Conservation (phyloP, 1,284 basidiomycete species). For the Clitocybe nebularis region DNA sequence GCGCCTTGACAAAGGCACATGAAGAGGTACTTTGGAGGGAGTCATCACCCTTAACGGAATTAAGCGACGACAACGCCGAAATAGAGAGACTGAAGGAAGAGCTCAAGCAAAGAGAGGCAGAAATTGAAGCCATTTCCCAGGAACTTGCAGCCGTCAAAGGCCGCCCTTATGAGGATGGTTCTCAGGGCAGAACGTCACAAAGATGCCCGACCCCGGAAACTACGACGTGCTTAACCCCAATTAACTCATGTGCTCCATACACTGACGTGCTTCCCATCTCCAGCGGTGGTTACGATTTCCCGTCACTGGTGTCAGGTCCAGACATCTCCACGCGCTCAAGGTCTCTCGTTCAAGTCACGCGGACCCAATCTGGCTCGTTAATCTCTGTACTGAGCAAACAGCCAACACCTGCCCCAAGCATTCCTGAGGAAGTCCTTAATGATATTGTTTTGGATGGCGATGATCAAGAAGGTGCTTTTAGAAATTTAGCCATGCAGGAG, state of each 20-base stretch:
- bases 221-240: conserved; percentile 6
- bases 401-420: conserved; percentile 46
- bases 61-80: conserved; percentile 27
- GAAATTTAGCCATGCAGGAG: neutral
- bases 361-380: conserved; percentile 44
- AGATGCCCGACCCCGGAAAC: conserved; percentile 8
- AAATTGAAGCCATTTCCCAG: conserved; percentile 22
- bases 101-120: conserved; percentile 23
- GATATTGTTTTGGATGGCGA: neutral
- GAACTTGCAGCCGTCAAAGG: conserved; percentile 12
- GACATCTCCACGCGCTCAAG: conserved; percentile 5
- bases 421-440: conserved; percentile 8
- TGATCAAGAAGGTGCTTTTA: neutral
- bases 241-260: neutral
- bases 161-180: conserved; percentile 3
- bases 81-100: conserved; percentile 23
- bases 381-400: conserved; percentile 44
- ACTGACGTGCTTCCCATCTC: neutral
- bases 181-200: conserved; percentile 1
- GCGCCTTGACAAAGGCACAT: conserved; percentile 16
- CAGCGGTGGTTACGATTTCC: conserved; percentile 9
- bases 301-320: conserved; percentile 6
- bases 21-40: conserved; percentile 15
- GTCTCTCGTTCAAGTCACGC: conserved; percentile 23
- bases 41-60: conserved; percentile 27